These are phyloP conservation scores for Solanum sejunctum DNA, from an alignment of 257 asterid species.

Conservation along the genomic window DNA sequence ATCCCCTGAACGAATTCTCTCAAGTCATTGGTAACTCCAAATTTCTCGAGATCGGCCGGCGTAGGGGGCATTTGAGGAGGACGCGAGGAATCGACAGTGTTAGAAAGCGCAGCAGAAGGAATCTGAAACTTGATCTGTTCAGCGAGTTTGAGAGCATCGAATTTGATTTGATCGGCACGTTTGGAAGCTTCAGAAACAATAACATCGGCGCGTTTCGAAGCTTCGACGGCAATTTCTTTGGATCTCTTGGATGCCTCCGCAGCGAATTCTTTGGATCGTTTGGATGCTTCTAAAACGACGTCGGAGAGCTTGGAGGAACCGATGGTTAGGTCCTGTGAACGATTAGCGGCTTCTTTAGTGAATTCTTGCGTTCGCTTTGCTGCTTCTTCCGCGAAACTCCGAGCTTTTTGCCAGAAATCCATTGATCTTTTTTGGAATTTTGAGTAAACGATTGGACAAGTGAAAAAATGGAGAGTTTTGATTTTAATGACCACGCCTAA, in stretches of 20 bases:
- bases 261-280: background rate
- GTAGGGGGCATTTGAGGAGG: background rate
- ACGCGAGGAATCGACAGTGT: slow-evolving; percentile 40
- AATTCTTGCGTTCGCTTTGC: slow-evolving; percentile 74
- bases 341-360: slow-evolving; percentile 32
- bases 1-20: slow-evolving; percentile 71
- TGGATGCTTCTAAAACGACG: slow-evolving; percentile 24
- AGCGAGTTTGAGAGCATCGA: background rate
- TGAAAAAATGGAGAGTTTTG: background rate
- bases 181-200: slow-evolving; percentile 51
- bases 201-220: slow-evolving; percentile 54
- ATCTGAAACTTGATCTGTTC: slow-evolving; percentile 81
- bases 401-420: slow-evolving; percentile 91
- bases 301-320: slow-evolving; percentile 53
- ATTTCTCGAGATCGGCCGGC: slow-evolving; percentile 48
- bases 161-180: slow-evolving; percentile 28
- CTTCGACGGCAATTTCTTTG: slow-evolving; percentile 40
- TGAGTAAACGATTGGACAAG: background rate
- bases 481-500: background rate
- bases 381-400: slow-evolving; percentile 78
- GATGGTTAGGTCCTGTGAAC: slow-evolving; percentile 66
- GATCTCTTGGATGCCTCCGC: slow-evolving; percentile 32
- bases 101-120: slow-evolving; percentile 43
- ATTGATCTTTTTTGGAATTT: slow-evolving; percentile 2
- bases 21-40: slow-evolving; percentile 76